Evolutionary conservation across 2,329 filamentous ascomycete genomes (phyloP).

Genomic region (Arthrobotrys megalospora): DNA sequence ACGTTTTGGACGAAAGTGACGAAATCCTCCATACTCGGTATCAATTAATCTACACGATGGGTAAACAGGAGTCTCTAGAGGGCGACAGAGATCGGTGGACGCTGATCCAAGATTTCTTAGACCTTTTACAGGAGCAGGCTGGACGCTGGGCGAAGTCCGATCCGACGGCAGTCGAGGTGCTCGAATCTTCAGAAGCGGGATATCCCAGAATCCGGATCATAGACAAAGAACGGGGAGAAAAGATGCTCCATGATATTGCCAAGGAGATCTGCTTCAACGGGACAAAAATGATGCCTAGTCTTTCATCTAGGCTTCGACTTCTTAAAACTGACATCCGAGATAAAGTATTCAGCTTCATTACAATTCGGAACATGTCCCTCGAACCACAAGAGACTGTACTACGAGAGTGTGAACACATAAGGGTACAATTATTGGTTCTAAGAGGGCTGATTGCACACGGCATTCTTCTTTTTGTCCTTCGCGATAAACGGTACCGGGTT

Average conservation of each 20-base stretch:
- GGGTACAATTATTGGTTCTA: slow-evolving; percentile 69
- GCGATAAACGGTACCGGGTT: slow-evolving; percentile 76
- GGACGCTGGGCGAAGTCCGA: neutral
- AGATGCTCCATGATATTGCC: slow-evolving; percentile 69
- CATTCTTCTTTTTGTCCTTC: slow-evolving; percentile 72
- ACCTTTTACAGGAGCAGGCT: slow-evolving; percentile 66
- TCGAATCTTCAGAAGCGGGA: slow-evolving; percentile 11
- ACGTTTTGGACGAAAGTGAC: slow-evolving; percentile 78
- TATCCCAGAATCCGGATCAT: slow-evolving; percentile 59
- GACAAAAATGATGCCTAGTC: slow-evolving; percentile 17
- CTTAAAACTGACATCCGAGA: neutral
- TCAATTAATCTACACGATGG: slow-evolving; percentile 77
- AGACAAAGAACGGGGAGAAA: slow-evolving; percentile 64
- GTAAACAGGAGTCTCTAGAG: slow-evolving; percentile 71
- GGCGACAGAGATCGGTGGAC: slow-evolving; percentile 73
- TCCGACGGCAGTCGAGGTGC: slow-evolving; percentile 30
- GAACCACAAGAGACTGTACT: slow-evolving; percentile 31
- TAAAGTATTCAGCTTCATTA: slow-evolving; percentile 28
- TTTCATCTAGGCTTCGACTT: slow-evolving; percentile 45
- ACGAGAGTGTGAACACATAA: slow-evolving; percentile 6
- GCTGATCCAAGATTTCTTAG: slow-evolving; percentile 72
- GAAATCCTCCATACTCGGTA: slow-evolving; percentile 76
- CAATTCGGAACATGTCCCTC: slow-evolving; percentile 3
- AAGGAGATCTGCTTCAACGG: slow-evolving; percentile 63
- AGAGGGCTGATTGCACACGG: slow-evolving; percentile 74